Conservation (phyloP, 2,329 filamentous ascomycete species). For the Aspergillus hiratsukae region DNA sequence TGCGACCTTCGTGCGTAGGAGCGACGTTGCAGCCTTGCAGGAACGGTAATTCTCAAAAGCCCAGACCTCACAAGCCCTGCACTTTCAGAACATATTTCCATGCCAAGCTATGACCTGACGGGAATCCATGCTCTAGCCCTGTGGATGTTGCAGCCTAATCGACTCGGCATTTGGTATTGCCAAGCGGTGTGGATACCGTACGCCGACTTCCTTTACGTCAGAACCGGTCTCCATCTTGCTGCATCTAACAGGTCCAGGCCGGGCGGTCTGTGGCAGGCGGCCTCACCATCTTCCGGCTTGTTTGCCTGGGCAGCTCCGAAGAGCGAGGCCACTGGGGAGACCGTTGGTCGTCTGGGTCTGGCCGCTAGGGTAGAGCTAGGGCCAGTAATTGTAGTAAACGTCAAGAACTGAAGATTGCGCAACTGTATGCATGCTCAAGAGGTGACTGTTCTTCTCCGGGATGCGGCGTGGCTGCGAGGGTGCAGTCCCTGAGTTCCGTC, state of each 20-base stretch:
- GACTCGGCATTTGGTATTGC: neutral
- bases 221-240: neutral
- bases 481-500: slow-evolving; percentile 18
- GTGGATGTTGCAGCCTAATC: neutral
- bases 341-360: neutral
- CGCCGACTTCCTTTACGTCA: neutral
- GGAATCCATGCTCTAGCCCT: neutral
- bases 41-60: neutral
- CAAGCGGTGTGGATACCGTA: neutral
- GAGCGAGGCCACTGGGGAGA: neutral
- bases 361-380: neutral
- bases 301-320: neutral
- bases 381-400: neutral
- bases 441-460: slow-evolving; percentile 20
- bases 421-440: slow-evolving; percentile 9
- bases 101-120: neutral
- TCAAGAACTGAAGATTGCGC: neutral
- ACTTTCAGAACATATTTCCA: neutral
- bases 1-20: neutral
- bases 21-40: neutral
- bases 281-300: neutral
- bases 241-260: neutral
- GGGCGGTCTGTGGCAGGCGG: neutral
- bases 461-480: slow-evolving; percentile 13
- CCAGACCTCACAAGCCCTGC: neutral